These are phyloP conservation scores for Aspergillus bertholletiae DNA, from an alignment of 495 filamentous ascomycete genomes.

Conservation along the genomic window DNA sequence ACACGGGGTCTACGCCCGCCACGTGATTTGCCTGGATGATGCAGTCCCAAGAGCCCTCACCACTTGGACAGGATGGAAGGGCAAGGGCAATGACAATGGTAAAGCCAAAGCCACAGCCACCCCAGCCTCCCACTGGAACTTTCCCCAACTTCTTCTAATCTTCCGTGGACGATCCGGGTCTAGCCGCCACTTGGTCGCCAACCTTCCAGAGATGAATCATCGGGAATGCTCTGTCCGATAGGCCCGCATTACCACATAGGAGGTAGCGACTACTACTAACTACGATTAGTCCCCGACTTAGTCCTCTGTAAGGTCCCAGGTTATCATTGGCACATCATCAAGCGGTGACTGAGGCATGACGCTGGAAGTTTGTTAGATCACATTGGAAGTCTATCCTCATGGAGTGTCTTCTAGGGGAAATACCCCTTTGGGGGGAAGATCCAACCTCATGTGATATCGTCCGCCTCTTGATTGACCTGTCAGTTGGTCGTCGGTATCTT, in stretches of 20 bases:
- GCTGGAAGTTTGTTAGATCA: slow-evolving; percentile 4
- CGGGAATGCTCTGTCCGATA: neutral
- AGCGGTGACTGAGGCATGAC: slow-evolving; percentile 17
- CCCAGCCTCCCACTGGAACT: too few relatives aligned
- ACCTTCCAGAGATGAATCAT: neutral
- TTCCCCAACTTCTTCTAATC: too few relatives aligned
- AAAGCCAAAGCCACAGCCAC: neutral
- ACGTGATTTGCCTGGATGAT: slow-evolving; percentile 7
- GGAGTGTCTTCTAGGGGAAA: neutral
- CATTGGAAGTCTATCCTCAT: neutral
- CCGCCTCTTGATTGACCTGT: neutral
- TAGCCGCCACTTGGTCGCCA: slow-evolving; percentile 14
- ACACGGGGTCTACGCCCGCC: neutral
- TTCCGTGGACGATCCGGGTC: slow-evolving; percentile 5
- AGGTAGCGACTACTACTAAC: too few relatives aligned
- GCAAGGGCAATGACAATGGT: neutral
- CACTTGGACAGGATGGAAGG: slow-evolving; percentile 1
- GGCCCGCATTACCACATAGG: too few relatives aligned
- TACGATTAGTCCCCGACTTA: too few relatives aligned
- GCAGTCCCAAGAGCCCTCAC: slow-evolving; percentile 4
- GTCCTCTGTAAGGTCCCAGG: slow-evolving; percentile 15
- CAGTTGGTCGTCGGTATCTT: neutral
- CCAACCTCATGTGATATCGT: neutral
- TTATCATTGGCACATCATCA: slow-evolving; percentile 6
- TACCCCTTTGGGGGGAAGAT: neutral